These are phyloP conservation scores for Fraxinus cuspidata DNA, from an alignment of 257 asterid species.

Conservation along the genomic window DNA sequence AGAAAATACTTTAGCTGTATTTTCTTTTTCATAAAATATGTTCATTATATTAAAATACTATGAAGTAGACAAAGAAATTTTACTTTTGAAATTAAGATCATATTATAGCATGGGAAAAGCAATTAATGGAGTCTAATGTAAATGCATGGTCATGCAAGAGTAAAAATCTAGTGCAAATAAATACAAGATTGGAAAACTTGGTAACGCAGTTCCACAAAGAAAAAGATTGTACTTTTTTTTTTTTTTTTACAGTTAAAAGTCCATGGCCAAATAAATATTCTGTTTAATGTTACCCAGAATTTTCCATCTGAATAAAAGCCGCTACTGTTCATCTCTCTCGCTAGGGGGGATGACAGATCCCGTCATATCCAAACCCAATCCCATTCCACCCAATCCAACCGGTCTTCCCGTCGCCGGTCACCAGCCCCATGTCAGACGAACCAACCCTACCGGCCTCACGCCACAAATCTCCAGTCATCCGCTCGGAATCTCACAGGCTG, in stretches of 20 bases:
- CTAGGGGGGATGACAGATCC: too few relatives aligned
- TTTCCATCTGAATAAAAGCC: too few relatives aligned
- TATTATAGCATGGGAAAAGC: conserved; percentile 1
- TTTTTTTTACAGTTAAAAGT: not conserved
- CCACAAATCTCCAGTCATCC: too few relatives aligned
- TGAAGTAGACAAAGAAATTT: conserved; percentile 12
- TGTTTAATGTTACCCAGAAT: too few relatives aligned
- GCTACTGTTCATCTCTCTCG: too few relatives aligned
- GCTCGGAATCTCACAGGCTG: too few relatives aligned
- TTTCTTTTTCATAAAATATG: conserved; percentile 14
- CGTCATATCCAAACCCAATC: too few relatives aligned
- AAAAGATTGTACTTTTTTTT: too few relatives aligned
- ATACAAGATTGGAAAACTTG: not conserved
- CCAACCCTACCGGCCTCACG: too few relatives aligned
- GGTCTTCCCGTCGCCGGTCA: too few relatives aligned
- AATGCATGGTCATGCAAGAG: not conserved
- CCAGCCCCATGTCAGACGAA: too few relatives aligned
- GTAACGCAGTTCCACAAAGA: not conserved
- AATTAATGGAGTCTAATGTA: conserved; percentile 1
- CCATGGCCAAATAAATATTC: not conserved
- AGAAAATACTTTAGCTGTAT: not conserved
- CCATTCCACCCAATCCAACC: too few relatives aligned
- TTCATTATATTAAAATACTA: conserved; percentile 14
- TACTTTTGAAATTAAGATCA: conserved; percentile 9
- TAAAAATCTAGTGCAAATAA: not conserved